A percentile compares a stretch with the other conserved stretches of the same genome.
These are phyloP conservation scores for Tuber brumale DNA, from an alignment of 495 filamentous ascomycete species.

Conservation along the genomic window DNA sequence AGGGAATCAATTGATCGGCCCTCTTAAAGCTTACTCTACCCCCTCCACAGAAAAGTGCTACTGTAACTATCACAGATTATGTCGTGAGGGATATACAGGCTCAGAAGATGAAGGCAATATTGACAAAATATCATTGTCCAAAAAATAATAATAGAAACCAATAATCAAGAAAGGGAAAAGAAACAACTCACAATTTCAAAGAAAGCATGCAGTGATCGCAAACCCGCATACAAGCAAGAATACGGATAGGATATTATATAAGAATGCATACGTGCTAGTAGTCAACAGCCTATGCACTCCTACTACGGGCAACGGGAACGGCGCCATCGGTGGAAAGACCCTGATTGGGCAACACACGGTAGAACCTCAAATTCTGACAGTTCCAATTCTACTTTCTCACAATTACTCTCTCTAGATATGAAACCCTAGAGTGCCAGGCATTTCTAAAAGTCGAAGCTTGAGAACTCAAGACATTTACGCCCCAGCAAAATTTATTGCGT, in stretches of 20 bases:
- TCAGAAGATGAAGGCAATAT: background rate
- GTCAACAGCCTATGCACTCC: background rate
- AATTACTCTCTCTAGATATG: background rate
- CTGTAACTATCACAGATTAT: rapidly evolving
- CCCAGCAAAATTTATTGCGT: background rate
- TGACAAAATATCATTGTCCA: background rate
- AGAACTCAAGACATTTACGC: background rate
- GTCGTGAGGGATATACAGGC: background rate
- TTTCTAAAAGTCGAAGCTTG: background rate
- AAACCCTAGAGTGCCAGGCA: background rate
- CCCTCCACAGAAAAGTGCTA: background rate
- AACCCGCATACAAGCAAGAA: background rate
- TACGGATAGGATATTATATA: background rate
- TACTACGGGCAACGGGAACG: background rate
- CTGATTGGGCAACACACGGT: background rate
- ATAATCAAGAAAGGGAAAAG: background rate
- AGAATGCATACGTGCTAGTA: background rate
- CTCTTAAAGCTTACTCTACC: background rate
- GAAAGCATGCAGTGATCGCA: background rate
- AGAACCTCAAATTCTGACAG: background rate
- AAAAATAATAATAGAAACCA: background rate
- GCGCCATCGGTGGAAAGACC: background rate
- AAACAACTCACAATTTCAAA: background rate
- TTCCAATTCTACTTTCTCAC: background rate
- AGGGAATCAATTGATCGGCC: background rate